Conservation (phyloP, 345 rosid genomes). For the Noccaea bulbosa region DNA sequence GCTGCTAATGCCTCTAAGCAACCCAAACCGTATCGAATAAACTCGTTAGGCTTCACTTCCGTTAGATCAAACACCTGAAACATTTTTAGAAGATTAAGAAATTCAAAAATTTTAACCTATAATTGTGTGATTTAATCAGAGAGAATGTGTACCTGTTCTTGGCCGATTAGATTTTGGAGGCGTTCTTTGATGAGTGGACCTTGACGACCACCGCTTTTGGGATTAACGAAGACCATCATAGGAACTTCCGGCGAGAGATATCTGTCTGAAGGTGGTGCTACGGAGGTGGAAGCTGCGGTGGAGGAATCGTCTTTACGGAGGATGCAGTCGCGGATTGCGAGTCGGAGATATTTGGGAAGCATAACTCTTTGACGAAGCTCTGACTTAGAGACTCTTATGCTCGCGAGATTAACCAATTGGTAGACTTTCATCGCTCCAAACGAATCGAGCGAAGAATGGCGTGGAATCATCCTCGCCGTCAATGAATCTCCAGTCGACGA, state of each 20-base stretch:
- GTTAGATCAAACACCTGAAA: conserved; percentile 81
- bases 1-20: conserved; percentile 77
- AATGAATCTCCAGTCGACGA: conserved; percentile 47
- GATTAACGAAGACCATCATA: conserved; percentile 76
- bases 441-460: conserved; percentile 65
- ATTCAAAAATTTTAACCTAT: not conserved
- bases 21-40: conserved; percentile 78
- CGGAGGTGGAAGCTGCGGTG: conserved; percentile 30
- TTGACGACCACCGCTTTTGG: conserved; percentile 84
- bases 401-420: conserved; percentile 69
- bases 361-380: conserved; percentile 58
- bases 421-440: conserved; percentile 57
- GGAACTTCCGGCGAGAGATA: conserved; percentile 63
- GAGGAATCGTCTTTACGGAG: conserved; percentile 51
- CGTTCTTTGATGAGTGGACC: conserved; percentile 75
- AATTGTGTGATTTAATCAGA: not conserved
- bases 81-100: not conserved
- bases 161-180: conserved; percentile 71
- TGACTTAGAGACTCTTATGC: conserved; percentile 69
- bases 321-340: conserved; percentile 64
- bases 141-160: conserved; percentile 61
- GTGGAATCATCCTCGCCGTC: conserved; percentile 56
- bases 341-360: conserved; percentile 76
- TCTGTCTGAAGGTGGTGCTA: conserved; percentile 10
- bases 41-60: conserved; percentile 80